These are phyloP conservation scores for Colletotrichum paranaense DNA, from an alignment of 2,329 filamentous ascomycete genomes.

Conservation along the genomic window DNA sequence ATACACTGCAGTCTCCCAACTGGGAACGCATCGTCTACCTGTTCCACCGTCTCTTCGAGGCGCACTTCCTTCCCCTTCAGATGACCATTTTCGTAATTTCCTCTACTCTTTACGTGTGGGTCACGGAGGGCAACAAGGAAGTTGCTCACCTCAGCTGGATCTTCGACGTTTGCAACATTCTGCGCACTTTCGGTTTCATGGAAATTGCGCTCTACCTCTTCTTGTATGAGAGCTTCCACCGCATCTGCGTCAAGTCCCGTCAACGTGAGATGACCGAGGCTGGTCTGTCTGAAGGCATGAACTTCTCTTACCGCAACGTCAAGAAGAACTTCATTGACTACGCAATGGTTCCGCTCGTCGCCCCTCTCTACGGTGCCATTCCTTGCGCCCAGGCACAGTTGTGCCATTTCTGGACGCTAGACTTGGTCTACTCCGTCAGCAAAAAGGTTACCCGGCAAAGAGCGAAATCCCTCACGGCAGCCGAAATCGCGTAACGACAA, in stretches of 20 bases:
- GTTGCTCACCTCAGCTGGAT: slow-evolving; percentile 67
- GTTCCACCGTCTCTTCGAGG: slow-evolving; percentile 77
- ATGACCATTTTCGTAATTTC: slow-evolving; percentile 73
- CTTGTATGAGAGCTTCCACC: slow-evolving; percentile 76
- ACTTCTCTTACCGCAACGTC: slow-evolving; percentile 69
- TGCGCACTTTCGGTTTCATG: slow-evolving; percentile 72
- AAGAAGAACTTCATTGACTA: slow-evolving; percentile 72
- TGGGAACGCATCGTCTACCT: slow-evolving; percentile 69
- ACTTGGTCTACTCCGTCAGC: slow-evolving; percentile 78
- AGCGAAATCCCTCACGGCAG: slow-evolving; percentile 55
- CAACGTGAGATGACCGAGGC: slow-evolving; percentile 75
- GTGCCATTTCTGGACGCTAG: slow-evolving; percentile 76
- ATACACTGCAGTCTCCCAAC: slow-evolving; percentile 61
- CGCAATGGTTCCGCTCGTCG: slow-evolving; percentile 73
- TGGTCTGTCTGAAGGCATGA: slow-evolving; percentile 72
- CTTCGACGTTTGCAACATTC: slow-evolving; percentile 68
- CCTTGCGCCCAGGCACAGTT: slow-evolving; percentile 76
- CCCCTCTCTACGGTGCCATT: slow-evolving; percentile 74
- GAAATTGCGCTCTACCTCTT: slow-evolving; percentile 72
- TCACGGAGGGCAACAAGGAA: slow-evolving; percentile 62
- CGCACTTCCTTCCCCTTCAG: slow-evolving; percentile 78
- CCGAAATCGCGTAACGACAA: slow-evolving; percentile 56
- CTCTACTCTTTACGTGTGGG: slow-evolving; percentile 69
- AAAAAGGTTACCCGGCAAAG: slow-evolving; percentile 71
- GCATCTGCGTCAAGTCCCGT: slow-evolving; percentile 67